Evolutionary conservation across 1,284 basidiomycete genomes (phyloP).

Genomic region (Leccinum solheimii): DNA sequence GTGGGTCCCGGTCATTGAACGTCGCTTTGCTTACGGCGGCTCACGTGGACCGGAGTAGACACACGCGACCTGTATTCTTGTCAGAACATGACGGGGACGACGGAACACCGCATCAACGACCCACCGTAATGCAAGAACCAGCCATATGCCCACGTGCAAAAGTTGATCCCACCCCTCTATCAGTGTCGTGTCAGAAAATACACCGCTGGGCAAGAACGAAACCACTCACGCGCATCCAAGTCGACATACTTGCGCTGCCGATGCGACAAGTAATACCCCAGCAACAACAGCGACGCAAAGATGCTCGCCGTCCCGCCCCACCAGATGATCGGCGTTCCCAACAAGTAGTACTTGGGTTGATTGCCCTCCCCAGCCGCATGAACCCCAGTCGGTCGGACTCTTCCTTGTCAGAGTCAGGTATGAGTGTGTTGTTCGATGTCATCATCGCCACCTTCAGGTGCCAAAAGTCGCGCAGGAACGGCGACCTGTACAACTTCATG

Average conservation of each 20-base stretch:
- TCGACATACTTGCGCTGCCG: conserved; percentile 89
- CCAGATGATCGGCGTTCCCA: conserved; percentile 93
- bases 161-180: conserved; percentile 91
- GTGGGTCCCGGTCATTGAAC: no score
- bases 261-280: conserved; percentile 76
- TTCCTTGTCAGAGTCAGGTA: conserved; percentile 97
- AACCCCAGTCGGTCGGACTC: conserved; percentile 94
- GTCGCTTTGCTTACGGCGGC: neutral
- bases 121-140: conserved; percentile 91
- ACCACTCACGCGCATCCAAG: conserved; percentile 76
- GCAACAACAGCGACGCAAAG: conserved; percentile 51
- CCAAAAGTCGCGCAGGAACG: conserved; percentile 97
- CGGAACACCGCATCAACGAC: conserved; percentile 27
- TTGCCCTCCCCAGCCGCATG: conserved; percentile 66
- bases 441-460: conserved; percentile 99
- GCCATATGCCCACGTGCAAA: conserved; percentile 88
- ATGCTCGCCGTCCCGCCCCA: conserved; percentile 81
- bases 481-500: conserved; percentile 82
- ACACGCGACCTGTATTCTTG: neutral
- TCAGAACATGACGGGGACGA: neutral
- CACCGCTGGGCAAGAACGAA: neutral
- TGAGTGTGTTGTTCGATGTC: conserved; percentile 97
- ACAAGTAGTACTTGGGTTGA: conserved; percentile 90
- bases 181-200: conserved; percentile 12
- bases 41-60: neutral